Conservation (phyloP, 2,329 filamentous ascomycete genomes). For the Aspergillus oerlinghausenensis region DNA sequence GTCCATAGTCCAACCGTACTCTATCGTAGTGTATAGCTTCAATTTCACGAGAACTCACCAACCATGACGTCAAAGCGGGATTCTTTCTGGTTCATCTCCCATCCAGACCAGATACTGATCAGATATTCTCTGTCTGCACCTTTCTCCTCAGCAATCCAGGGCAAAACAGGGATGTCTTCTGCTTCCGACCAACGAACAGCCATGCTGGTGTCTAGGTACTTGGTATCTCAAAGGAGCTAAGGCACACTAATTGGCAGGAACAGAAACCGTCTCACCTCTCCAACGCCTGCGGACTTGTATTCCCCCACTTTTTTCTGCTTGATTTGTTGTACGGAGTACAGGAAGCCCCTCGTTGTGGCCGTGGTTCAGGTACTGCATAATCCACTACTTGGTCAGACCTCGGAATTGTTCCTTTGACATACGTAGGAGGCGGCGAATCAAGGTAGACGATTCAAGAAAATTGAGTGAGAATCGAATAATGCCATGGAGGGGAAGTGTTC, state of each 20-base stretch:
- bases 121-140: neutral
- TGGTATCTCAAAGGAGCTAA: neutral
- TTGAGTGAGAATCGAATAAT: neutral
- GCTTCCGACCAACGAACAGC: neutral
- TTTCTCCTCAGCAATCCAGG: neutral
- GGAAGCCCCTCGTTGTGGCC: neutral
- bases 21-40: neutral
- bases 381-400: neutral
- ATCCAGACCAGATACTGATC: neutral
- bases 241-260: neutral
- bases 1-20: too few species aligned
- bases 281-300: neutral
- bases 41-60: neutral
- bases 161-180: neutral
- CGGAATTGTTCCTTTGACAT: neutral
- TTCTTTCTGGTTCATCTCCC: neutral
- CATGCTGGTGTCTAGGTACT: neutral
- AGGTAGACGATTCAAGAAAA: neutral
- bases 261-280: neutral
- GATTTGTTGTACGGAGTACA: neutral
- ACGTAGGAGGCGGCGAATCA: neutral
- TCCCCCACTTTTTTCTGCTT: neutral
- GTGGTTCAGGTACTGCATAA: neutral
- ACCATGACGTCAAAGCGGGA: neutral
- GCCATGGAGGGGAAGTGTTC: neutral